phyloP scores from a whole-genome alignment of 2,329 filamentous ascomycete species.

The Aspergillus floridensis region DNA sequence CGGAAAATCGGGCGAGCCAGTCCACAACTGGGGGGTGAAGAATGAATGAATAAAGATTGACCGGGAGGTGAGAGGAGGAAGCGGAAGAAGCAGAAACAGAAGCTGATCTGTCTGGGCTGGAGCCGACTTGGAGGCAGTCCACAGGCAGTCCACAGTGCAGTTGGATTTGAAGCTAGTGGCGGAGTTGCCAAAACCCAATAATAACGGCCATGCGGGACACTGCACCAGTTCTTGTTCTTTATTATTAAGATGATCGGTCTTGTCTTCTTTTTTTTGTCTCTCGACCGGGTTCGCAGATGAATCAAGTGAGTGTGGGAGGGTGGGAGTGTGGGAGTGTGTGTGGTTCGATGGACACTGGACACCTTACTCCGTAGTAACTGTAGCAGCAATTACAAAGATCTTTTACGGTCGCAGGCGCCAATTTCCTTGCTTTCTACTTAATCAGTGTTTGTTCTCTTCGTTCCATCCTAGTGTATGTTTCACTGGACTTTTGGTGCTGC shows the following conservation, averaged over 20 bases:
- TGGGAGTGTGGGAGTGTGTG: too few relatives aligned
- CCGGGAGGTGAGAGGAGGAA: conserved; percentile 21
- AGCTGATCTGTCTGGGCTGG: not conserved
- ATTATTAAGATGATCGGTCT: conserved; percentile 12
- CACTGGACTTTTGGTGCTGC: too few relatives aligned
- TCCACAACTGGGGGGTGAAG: conserved; percentile 19
- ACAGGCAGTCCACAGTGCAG: conserved; percentile 24
- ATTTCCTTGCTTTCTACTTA: not conserved
- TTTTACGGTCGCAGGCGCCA: not conserved
- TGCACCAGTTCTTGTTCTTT: not conserved
- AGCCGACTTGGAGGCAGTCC: not conserved
- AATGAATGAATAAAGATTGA: not conserved
- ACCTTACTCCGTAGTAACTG: too few relatives aligned
- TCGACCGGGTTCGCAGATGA: too few relatives aligned
- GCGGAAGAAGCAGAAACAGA: conserved; percentile 7
- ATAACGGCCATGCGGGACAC: conserved; percentile 21
- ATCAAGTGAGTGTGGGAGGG: too few relatives aligned
- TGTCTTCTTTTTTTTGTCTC: too few relatives aligned
- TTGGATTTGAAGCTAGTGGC: conserved; percentile 22
- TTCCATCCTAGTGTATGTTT: not conserved
- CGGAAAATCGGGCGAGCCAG: conserved; percentile 4
- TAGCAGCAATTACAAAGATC: not conserved
- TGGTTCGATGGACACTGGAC: not conserved
- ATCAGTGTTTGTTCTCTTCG: not conserved
- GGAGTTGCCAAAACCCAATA: conserved; percentile 24